Base-by-base conservation (phyloP, 306 rosid species). In the Pterocarpus macrocarpus region DNA sequence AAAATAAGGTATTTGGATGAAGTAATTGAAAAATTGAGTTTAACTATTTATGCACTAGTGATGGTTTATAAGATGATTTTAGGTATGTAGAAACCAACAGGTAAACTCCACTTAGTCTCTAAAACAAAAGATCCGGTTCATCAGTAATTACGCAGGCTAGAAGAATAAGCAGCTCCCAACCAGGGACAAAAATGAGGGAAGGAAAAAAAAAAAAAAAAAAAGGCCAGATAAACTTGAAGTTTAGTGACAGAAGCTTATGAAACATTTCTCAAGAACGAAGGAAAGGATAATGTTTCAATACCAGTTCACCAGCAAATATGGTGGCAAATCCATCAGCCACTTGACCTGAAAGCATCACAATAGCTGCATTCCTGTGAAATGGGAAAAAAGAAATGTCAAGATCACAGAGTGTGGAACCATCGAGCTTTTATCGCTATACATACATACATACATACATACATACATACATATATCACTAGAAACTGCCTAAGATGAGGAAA, bases 301-400 rank as follows among this genome's bases (percentile, higher is more conserved):
- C 99, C 99, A 95, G 93, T 91, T 93, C 99, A 49, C 99, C 99
- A 53, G 90, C 83, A 87, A 91, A 90, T 83, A 95, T 68, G 64
- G 97, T 91, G 53, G 91, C 90, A 52, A 92, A 88, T 80, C 90
- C 99, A 88, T 95, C 97, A 76, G 99, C 99, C 72, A 95, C 85
- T 82, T 95, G 99, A 91, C 99, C 99, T 33, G 97, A 93, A 83
- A 95, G 97, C 99, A 95, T 91, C 75, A 95, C 99, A 36, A 17
- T 55, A 61, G 99, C 97, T 35, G 97, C 97, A 90, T 88, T 61
- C 92, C 99, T 95, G 75, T 66, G 30, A 59, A 80, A 69, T 15
- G 44, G 17, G 35, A 76, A 38, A 15, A 69, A 32, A 63, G 14
- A 58, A 38, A 57, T 39, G 56, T 63, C 63, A 76, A 39, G 36